Evolutionary conservation across 768 basidiomycete genomes (phyloP), one percentile per base, ranked within the genome.

Genomic region (Russula lepida): DNA sequence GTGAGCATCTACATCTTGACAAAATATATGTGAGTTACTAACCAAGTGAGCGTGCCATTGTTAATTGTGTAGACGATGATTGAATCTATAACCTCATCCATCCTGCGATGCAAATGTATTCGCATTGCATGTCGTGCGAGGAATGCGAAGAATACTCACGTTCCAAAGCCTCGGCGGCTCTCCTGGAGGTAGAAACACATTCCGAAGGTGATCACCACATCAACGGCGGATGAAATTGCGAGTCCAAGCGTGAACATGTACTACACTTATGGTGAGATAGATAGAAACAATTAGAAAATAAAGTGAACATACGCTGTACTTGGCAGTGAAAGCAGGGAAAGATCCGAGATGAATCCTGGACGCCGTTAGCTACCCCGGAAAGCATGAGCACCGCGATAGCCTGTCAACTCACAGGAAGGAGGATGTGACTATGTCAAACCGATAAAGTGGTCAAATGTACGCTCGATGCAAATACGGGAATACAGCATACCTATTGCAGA

Each of bases 21-120:
- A 51, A n/a, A 57, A 37, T 19, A 19, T 37, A 27, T 11, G 30
- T 47, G 39, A n/a, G n/a, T n/a, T 9, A 50, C 58, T 55, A 9
- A 66, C 66, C 64, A 62, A 28, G 66, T 67, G 32, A 67, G 49
- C 1, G 65, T 59, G n/a, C 66, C 66, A 30, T 67, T 67, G 27
- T 66, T 67, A 54, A 67, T 33, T 8, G 66, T 67, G 43, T 67
- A 66, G 28, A 66, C 19, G 35, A 67, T 60, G 37, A 67, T 61
- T 0, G 56, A 30, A 13, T 64, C 58, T 17, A 67, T 54, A 7
- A 66, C 56, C 2, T 66, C 52, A 27, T 67, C 66, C 64, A 66
- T 66, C 13, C 65, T 67, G 23, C 11, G 28, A 27, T 32, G 30
- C 3, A 21, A 39, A 52, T 17, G 19, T 15, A 27, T 51, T 33